These are phyloP conservation scores for Claviceps spartinae DNA, from an alignment of 2,329 filamentous ascomycete genomes.

Conservation along the genomic window DNA sequence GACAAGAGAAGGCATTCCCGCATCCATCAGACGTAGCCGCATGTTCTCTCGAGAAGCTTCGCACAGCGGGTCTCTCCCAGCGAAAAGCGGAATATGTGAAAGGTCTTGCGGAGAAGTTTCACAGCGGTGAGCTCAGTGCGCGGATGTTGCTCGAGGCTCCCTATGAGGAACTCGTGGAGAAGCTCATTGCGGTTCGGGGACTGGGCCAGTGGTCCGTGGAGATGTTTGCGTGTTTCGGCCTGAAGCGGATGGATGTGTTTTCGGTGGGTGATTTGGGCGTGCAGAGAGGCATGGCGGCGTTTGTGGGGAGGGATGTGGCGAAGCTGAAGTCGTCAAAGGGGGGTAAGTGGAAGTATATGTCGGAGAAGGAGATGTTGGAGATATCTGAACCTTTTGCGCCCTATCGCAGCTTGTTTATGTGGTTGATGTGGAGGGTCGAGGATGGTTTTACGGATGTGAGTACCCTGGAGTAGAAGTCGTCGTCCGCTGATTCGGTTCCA, in stretches of 20 bases:
- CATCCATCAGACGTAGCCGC: constrained; percentile 58
- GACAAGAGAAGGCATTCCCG: constrained; percentile 44
- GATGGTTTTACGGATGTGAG: constrained; percentile 53
- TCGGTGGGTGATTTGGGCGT: constrained; percentile 85
- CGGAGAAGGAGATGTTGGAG: constrained; percentile 80
- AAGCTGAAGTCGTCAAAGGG: constrained; percentile 62
- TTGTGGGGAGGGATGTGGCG: constrained; percentile 66
- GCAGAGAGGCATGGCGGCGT: constrained; percentile 85
- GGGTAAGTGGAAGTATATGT: constrained; percentile 98
- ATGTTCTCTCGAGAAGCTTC: constrained; percentile 51
- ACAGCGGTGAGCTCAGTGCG: constrained; percentile 58
- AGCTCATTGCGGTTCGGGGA: constrained; percentile 72
- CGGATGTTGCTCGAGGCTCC: constrained; percentile 61
- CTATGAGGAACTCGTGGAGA: constrained; percentile 76
- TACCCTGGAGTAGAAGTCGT: constrained; percentile 31
- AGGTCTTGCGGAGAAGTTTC: constrained; percentile 74
- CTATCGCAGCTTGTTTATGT: constrained; percentile 90
- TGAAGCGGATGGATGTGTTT: constrained; percentile 91
- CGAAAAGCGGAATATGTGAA: constrained; percentile 92
- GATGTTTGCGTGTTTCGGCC: constrained; percentile 95
- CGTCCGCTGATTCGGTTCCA: neutral
- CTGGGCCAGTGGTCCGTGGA: constrained; percentile 86
- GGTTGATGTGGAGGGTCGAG: constrained; percentile 91
- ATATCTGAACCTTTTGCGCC: constrained; percentile 68
- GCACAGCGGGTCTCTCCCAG: constrained; percentile 78